These are phyloP conservation scores for Coemansia sp. DNA, from an alignment of 192 early-diverging fungal species.

Conservation along the genomic window DNA sequence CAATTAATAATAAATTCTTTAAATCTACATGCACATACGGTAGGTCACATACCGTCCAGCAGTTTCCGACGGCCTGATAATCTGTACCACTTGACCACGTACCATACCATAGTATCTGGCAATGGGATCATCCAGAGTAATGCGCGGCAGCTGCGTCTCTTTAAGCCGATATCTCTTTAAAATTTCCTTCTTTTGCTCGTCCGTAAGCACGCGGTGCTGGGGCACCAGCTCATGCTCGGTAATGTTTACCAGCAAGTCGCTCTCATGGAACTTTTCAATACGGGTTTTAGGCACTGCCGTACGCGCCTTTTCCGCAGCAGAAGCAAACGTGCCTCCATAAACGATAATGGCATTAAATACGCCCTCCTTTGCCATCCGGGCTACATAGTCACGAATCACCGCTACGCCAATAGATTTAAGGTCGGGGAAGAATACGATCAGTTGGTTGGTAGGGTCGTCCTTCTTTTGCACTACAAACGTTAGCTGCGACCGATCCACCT, in stretches of 20 bases:
- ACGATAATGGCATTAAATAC: constrained; percentile 84
- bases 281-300: constrained; percentile 12
- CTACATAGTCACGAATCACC: constrained; percentile 76
- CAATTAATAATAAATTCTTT: background rate
- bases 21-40: constrained; percentile 76
- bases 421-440: constrained; percentile 91
- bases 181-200: constrained; percentile 88
- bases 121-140: constrained; percentile 83
- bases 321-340: constrained; percentile 79
- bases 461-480: constrained; percentile 83
- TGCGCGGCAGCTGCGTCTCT: constrained; percentile 93
- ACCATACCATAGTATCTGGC: constrained; percentile 95
- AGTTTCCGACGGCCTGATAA: constrained; percentile 91
- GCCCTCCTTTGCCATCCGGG: constrained; percentile 77
- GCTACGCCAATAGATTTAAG: constrained; percentile 86
- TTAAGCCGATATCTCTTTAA: constrained; percentile 89
- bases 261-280: constrained; percentile 86
- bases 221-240: constrained; percentile 96
- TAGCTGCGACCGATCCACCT: constrained; percentile 74
- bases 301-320: constrained; percentile 73
- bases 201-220: constrained; percentile 78
- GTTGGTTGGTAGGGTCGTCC: constrained; percentile 75
- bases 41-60: constrained; percentile 97
- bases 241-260: constrained; percentile 94
- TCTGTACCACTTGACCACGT: constrained; percentile 87